phyloP scores from a whole-genome alignment of 805 yeast genomes.

The Candida silvatica region DNA sequence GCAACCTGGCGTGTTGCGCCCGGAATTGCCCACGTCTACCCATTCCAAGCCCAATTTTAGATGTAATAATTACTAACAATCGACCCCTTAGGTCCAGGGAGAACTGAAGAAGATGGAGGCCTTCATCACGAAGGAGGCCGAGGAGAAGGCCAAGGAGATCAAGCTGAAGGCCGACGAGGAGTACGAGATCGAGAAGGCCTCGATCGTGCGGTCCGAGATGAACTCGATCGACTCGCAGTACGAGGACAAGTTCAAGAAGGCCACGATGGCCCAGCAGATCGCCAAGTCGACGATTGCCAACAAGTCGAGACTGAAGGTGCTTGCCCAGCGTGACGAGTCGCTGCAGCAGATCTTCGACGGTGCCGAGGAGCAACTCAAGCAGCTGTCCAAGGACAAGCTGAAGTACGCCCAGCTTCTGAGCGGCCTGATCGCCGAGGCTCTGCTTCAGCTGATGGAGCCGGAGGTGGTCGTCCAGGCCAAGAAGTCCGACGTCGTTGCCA shows the following conservation, averaged over 20 bases:
- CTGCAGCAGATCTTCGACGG: slow-evolving; percentile 65
- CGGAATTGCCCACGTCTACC: slow-evolving; percentile 1
- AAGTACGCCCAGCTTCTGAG: slow-evolving; percentile 63
- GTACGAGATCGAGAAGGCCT: slow-evolving; percentile 95
- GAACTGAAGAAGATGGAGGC: slow-evolving; percentile 98
- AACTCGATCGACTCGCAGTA: slow-evolving; percentile 77
- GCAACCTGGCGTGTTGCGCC: not conserved
- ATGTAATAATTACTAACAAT: slow-evolving; percentile 1
- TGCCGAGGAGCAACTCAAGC: slow-evolving; percentile 55
- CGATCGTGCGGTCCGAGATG: slow-evolving; percentile 87
- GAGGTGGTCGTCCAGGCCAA: slow-evolving; percentile 57
- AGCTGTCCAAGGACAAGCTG: slow-evolving; percentile 42
- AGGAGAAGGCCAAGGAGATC: slow-evolving; percentile 96
- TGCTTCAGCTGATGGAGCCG: slow-evolving; percentile 67
- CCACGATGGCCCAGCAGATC: slow-evolving; percentile 88
- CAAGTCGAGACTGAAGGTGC: slow-evolving; percentile 87
- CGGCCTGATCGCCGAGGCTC: slow-evolving; percentile 73
- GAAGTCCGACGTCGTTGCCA: slow-evolving; percentile 52
- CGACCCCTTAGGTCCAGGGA: slow-evolving; percentile 84
- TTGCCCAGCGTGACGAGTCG: slow-evolving; percentile 77
- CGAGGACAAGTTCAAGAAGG: slow-evolving; percentile 82
- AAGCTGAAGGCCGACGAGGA: slow-evolving; percentile 96
- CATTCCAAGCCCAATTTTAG: too few relatives aligned
- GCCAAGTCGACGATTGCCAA: slow-evolving; percentile 92
- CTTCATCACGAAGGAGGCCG: slow-evolving; percentile 98